Base-by-base conservation (phyloP, 345 rosid genomes). In the Euphorbia peplus region DNA sequence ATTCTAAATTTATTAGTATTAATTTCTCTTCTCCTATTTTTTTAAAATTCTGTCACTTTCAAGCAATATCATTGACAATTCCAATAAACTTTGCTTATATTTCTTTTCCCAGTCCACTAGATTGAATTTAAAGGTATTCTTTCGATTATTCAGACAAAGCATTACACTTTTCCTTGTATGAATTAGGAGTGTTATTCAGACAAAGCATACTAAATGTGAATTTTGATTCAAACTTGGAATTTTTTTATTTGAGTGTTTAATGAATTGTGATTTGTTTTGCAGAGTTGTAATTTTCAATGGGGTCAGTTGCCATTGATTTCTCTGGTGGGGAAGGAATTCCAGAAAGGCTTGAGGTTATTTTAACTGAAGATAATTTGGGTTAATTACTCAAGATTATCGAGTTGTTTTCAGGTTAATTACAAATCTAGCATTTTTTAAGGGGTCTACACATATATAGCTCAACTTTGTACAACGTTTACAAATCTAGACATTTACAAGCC, bases 331-430 rank as follows among this genome's bases (percentile, higher is more conserved):
- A 21, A 24, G 24, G 22, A 18, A 41, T 26, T 65, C 84, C 81
- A 2, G 25, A 62, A 35, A 82, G 83, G 78, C 78, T 78, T 25
- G 71, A 80, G 86, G 87, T 84, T 63, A 60, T 2, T 69, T 50
- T 0, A 0, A 42, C 32, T 62, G 1, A 5, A 51, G 2, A 0
- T 44, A 35, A 37, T 16, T 8, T 0, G 1, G 13, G 15, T 64
- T 63, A 12, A 19, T 37, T 13, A 32, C 22, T 13, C 19, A 18
- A 24, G 41, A 51, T 18, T 28, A n/a, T 63, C 3, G 3, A 22
- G 15, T 4, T 0, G 3, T 50, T 18, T n/a, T n/a, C n/a, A n/a
- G n/a, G n/a, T n/a, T n/a, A n/a, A n/a, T n/a, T n/a, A n/a, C n/a
- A n/a, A n/a, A n/a, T n/a, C n/a, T n/a, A n/a, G n/a, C n/a, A n/a